Percentiles rank a stretch among this genome's conserved stretches.
Evolutionary conservation across 768 basidiomycete genomes (phyloP).

Genomic region (Suillus luteus): DNA sequence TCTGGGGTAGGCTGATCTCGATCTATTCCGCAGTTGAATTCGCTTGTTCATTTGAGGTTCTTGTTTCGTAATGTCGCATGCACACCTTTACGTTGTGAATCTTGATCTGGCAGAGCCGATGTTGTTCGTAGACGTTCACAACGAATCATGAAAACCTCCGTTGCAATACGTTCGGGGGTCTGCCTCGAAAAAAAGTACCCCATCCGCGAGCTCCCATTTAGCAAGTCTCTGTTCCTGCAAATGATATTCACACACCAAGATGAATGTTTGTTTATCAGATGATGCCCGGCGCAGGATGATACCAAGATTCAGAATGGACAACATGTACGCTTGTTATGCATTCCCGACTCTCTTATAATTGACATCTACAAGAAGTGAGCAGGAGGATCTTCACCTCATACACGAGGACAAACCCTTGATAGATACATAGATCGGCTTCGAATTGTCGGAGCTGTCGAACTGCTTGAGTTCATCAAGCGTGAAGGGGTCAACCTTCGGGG

Average conservation of each 20-base stretch:
- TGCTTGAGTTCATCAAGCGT: slow-evolving; percentile 65
- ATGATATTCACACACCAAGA: too few species aligned
- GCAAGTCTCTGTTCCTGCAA: too few species aligned
- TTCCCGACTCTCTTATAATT: too few species aligned
- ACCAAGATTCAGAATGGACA: too few species aligned
- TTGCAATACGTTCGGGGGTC: too few species aligned
- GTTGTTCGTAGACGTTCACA: too few species aligned
- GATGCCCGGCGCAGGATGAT: background rate
- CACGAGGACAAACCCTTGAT: slow-evolving; percentile 71
- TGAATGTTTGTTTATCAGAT: background rate
- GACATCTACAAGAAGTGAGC: slow-evolving; percentile 37
- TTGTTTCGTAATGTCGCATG: background rate
- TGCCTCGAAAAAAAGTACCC: too few species aligned
- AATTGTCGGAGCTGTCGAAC: slow-evolving; percentile 67
- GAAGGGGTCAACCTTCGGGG: slow-evolving; percentile 80
- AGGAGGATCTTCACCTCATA: slow-evolving; percentile 8
- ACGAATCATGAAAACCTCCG: too few species aligned
- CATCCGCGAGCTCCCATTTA: too few species aligned
- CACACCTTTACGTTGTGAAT: too few species aligned
- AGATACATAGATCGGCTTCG: slow-evolving; percentile 83
- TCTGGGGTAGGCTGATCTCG: background rate
- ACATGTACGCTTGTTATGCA: too few species aligned
- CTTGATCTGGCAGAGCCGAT: too few species aligned
- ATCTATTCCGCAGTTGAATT: background rate
- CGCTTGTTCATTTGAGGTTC: background rate